Percentiles rank a stretch among this genome's conserved stretches.
Evolutionary conservation across 352 stramenopile genomes (phyloP).

Genomic region (Globisporangium rhizosaccharum): DNA sequence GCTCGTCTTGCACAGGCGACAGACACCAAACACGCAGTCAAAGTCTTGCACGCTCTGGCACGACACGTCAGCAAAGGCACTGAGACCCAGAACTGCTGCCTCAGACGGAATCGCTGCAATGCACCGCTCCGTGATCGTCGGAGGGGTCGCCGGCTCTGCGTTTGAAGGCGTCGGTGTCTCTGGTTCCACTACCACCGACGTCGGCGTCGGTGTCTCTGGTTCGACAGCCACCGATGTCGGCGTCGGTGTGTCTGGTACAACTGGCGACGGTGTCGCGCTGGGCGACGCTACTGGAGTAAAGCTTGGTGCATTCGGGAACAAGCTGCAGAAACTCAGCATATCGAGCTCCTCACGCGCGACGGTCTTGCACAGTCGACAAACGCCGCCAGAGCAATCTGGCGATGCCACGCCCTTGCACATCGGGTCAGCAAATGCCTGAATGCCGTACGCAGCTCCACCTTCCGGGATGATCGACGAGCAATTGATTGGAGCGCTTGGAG

Average conservation of each 20-base stretch:
- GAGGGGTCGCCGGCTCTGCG: background rate
- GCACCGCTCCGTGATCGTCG: background rate
- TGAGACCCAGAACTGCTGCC: background rate
- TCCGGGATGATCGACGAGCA: constrained; percentile 4
- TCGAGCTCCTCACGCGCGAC: background rate
- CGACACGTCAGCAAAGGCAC: background rate
- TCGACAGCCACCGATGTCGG: background rate
- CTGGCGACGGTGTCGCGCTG: background rate
- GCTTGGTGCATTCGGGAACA: constrained; percentile 1
- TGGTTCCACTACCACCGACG: background rate
- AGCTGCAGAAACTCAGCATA: background rate
- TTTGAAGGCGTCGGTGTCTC: background rate
- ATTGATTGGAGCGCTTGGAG: background rate
- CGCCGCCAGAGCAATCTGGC: background rate
- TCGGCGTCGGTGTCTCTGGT: background rate
- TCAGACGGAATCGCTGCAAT: background rate
- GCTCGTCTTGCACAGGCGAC: constrained; percentile 1
- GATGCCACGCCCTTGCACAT: background rate
- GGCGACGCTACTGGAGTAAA: background rate
- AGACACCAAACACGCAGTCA: background rate
- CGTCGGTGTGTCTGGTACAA: background rate
- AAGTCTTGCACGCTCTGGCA: background rate
- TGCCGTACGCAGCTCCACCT: background rate
- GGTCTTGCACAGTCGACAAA: constrained; percentile 2
- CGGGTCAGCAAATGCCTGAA: background rate